Conservation (phyloP, 768 basidiomycete species). For the Bullera alba region DNA sequence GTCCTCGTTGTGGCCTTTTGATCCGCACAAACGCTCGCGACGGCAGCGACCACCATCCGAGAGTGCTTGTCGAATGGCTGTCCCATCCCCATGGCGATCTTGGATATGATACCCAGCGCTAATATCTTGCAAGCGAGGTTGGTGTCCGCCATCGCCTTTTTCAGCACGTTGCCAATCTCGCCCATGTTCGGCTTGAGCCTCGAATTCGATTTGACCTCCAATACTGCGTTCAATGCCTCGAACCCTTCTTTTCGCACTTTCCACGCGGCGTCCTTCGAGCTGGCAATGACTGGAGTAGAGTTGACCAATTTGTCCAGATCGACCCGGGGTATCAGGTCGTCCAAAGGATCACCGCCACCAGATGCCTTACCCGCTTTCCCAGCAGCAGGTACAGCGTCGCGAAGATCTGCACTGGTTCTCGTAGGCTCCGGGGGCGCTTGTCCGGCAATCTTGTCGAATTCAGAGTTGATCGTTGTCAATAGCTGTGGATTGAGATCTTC, state of each 20-base stretch:
- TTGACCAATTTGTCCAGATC: constrained; percentile 81
- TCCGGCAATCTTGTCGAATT: constrained; percentile 88
- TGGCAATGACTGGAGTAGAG: constrained; percentile 71
- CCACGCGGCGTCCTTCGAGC: constrained; percentile 89
- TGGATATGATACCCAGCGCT: constrained; percentile 80
- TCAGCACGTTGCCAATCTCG: constrained; percentile 86
- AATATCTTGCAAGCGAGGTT: constrained; percentile 90
- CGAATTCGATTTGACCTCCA: constrained; percentile 88
- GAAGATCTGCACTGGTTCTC: constrained; percentile 67
- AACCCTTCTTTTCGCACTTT: constrained; percentile 93
- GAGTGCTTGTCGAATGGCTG: constrained; percentile 87
- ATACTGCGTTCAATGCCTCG: constrained; percentile 68
- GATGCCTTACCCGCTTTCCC: constrained; percentile 49
- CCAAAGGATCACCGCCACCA: constrained; percentile 61
- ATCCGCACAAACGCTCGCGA: constrained; percentile 80
- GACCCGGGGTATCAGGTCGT: constrained; percentile 90
- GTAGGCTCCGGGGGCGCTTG: constrained; percentile 68
- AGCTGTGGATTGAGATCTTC: constrained; percentile 93
- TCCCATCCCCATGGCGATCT: constrained; percentile 89
- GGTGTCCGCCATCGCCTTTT: constrained; percentile 78
- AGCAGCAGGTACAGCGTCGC: constrained; percentile 50
- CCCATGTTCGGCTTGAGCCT: constrained; percentile 85
- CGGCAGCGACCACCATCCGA: constrained; percentile 65
- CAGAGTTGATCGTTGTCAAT: constrained; percentile 75
- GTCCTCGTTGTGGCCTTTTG: constrained; percentile 81